Evolutionary conservation across 2,329 filamentous ascomycete genomes (phyloP), one percentile per base, ranked within the genome.

Genomic region (Colletotrichum zoysiae): DNA sequence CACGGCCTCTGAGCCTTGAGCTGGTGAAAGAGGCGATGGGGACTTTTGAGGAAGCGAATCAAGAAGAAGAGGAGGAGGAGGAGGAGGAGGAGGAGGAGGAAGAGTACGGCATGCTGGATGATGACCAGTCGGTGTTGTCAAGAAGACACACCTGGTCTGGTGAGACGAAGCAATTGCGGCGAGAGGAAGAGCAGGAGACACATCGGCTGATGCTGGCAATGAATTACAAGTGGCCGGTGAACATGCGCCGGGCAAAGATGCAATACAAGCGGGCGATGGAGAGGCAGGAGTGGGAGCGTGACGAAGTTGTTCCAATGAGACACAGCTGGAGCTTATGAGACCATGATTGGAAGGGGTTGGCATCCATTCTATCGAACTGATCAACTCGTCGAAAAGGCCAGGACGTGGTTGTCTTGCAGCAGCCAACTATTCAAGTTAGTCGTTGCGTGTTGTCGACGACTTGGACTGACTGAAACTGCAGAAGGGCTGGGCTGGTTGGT

Each of bases 291-390:
- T 67, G 68, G 63, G 68, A 71, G 35, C 40, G 42, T 8, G 44
- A 50, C 57, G 44, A 76, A 73, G 8, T 75, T 63, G 16, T 70
- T 74, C 50, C 75, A 65, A 20, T 64, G 74, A 23, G 65, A 23
- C 50, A 64, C 26, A 40, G 33, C 12, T 68, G 59, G 48, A 30
- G 42, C 18, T 51, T 35, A 20, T n/a, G 35, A 58, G 57, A 18
- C 18, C 42, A n/a, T 4, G 3, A 30, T 11, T 26, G 14, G 14
- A 38, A n/a, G 20, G 16, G 2, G 2, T 7, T 14, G 8, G 4
- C 35, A 38, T 38, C 2, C 8, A 7, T 51, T 40, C 16, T 30
- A 53, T 50, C 8, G 4, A n/a, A 35, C 4, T 26, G 16, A 18
- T 0, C 5, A 42, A 26, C 14, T 9, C 5, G 11, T n/a, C 42